Percentiles rank a stretch among this genome's conserved stretches.
phyloP scores from a whole-genome alignment of 2,329 filamentous ascomycete genomes.

The Phaeosphaeriaceae sp. region DNA sequence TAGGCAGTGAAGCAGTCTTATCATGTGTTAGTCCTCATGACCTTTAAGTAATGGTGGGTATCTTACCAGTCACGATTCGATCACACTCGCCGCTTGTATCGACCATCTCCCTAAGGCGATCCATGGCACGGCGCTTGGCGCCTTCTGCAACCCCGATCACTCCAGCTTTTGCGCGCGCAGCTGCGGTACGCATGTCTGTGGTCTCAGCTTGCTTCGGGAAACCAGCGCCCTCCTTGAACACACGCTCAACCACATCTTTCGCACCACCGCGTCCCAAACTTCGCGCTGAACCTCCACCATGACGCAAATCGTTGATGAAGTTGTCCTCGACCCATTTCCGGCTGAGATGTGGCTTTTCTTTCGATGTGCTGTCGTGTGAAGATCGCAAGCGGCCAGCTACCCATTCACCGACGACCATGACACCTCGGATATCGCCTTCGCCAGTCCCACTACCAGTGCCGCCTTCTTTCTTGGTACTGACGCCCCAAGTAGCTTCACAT shows the following conservation, averaged over 20 bases:
- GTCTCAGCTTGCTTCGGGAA: constrained; percentile 68
- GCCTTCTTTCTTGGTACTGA: constrained; percentile 73
- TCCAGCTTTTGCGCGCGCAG: constrained; percentile 55
- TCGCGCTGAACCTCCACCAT: constrained; percentile 74
- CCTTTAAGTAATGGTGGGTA: not conserved
- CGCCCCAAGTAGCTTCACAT: constrained; percentile 84
- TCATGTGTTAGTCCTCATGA: constrained; percentile 13
- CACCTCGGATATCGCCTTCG: constrained; percentile 77
- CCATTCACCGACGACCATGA: constrained; percentile 90
- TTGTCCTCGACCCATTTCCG: constrained; percentile 79
- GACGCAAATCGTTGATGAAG: constrained; percentile 70
- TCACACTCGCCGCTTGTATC: constrained; percentile 81
- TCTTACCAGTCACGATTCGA: constrained; percentile 69
- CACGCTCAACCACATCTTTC: constrained; percentile 77
- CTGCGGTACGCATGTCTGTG: constrained; percentile 60
- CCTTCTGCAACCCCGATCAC: constrained; percentile 73
- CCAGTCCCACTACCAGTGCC: constrained; percentile 66
- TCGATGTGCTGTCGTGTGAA: constrained; percentile 45
- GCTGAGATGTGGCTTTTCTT: constrained; percentile 63
- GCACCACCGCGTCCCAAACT: constrained; percentile 74
- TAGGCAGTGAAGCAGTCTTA: constrained; percentile 83
- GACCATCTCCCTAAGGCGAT: constrained; percentile 75
- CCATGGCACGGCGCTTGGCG: constrained; percentile 74
- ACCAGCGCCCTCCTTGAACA: constrained; percentile 80
- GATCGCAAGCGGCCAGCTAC: constrained; percentile 73